Evolutionary conservation across 768 basidiomycete genomes (phyloP), one percentile per base, ranked within the genome.

Genomic region (Pleurotus giganteus): DNA sequence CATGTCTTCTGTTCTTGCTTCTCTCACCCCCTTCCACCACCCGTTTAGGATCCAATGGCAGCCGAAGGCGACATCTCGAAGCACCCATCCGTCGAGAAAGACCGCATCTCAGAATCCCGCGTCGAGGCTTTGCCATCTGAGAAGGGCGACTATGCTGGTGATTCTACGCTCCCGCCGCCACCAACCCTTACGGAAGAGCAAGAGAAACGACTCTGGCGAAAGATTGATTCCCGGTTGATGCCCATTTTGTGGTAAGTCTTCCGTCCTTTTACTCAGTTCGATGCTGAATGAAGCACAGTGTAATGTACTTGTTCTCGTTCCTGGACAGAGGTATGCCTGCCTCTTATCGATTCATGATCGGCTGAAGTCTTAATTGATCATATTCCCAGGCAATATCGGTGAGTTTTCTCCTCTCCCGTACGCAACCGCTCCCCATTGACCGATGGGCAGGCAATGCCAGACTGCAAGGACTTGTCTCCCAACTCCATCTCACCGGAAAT

Each of bases 261-360:
- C 15, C 15, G 7, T 7, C 19, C 12, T 11, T 2, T 17, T 41
- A 36, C 34, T 17, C 39, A 17, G 13, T 41, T 13, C 39, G 12
- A 23, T 23, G 9, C 2, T 43, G 41, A 45, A 45, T 24, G 9
- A 7, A 24, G 12, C 11, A 24, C 27, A 69, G 77, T 2, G 55
- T 84, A 42, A 80, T 87, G 74, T 86, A 86, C 61, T 68, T 88
- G 41, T 63, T 85, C 24, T 81, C 81, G 3, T 86, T 85, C 66
- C 69, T 86, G 64, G 86, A 88, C 63, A 70, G 85, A 74, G 82
- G 83, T 77, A 46, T 23, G 73, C 62, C 12, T 9, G 23, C 15
- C 4, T 9, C 9, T 41, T 26, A 44, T 19, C 28, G 7, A 23
- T 26, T 17, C 24, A 23, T 43, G 8, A 44, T 19, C 34, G 17